Evolutionary conservation across 371 early-diverging fungal genomes (phyloP), one percentile per base, ranked within the genome.

Genomic region (Rhizopus delemar): DNA sequence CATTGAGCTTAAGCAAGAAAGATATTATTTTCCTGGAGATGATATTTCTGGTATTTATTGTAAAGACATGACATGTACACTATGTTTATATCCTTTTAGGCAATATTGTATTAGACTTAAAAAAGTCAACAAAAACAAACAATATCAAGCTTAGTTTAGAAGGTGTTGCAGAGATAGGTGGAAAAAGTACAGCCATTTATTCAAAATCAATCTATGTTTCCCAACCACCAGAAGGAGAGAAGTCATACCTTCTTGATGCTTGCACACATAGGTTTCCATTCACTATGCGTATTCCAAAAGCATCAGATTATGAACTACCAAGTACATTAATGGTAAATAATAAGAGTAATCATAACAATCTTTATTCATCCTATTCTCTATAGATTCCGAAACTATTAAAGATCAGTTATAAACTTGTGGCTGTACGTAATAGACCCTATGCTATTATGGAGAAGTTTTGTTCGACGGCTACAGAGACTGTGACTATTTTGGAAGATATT

Each of bases 21-120:
- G 70, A 43, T 75, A 68, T 34, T 80, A 70, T 50, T 71, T 63
- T 45, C 74, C 77, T 34, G 81, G 81, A 15, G 78, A 80, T 43
- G 51, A 60, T 29, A 58, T 80, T n/a, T 53, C 55, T 59, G 81
- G 81, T 77, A 69, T 56, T 39, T 28, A 13, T 13, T 15, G 38
- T 41, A 29, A 41, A 16, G 11, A 56, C 28, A 36, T 35, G 12
- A 15, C 43, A n/a, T 11, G 15, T 43, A 15, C 32, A 39, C 32
- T 48, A 16, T 32, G n/a, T 34, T 53, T 48, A 38, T 38, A 56
- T 15, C 5, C 45, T 8, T 45, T 29, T 51, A 80, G 81, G 81
- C 12, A 62, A 71, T 46, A 66, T 80, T 9, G 65, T 75, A 8
- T 56, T 77, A 11, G 66, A 74, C 41, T 57, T 80, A 16, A 57